phyloP scores from a whole-genome alignment of 768 basidiomycete genomes.

The Calocybe cyanea region DNA sequence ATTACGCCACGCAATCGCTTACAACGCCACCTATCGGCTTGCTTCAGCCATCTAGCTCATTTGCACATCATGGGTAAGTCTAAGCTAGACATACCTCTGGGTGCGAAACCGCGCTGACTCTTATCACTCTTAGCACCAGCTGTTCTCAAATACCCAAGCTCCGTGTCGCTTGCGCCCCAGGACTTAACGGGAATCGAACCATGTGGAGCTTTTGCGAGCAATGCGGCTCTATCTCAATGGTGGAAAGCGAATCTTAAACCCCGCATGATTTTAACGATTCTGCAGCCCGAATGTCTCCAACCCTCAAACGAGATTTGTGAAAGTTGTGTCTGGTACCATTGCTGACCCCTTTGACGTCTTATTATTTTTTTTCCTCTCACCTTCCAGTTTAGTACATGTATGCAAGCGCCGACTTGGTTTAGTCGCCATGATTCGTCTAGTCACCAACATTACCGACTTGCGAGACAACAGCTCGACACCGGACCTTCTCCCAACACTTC shows the following conservation, averaged over 20 bases:
- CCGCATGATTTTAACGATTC: neutral
- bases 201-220: conserved; percentile 91
- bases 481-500: conserved; percentile 6
- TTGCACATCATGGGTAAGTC: conserved; percentile 71
- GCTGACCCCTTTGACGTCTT: conserved; percentile 11
- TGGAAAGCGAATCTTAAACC: conserved; percentile 59
- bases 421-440: too few relatives aligned
- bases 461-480: conserved; percentile 10
- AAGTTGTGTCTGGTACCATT: conserved; percentile 1
- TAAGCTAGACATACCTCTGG: neutral
- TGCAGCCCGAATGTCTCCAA: neutral
- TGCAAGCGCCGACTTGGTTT: too few relatives aligned
- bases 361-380: conserved; percentile 17
- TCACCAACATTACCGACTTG: neutral
- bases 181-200: conserved; percentile 64
- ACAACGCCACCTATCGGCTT: conserved; percentile 53
- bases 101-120: neutral
- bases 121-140: conserved; percentile 19
- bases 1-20: conserved; percentile 37
- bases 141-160: conserved; percentile 84
- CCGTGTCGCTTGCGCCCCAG: conserved; percentile 71
- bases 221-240: conserved; percentile 87
- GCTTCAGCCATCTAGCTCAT: conserved; percentile 58
- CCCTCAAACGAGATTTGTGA: too few relatives aligned
- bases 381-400: conserved; percentile 3